A percentile compares a stretch with the other conserved stretches of the same genome.
Evolutionary conservation across 805 yeast species (phyloP).

Genomic region (Yarrowia divulgata): DNA sequence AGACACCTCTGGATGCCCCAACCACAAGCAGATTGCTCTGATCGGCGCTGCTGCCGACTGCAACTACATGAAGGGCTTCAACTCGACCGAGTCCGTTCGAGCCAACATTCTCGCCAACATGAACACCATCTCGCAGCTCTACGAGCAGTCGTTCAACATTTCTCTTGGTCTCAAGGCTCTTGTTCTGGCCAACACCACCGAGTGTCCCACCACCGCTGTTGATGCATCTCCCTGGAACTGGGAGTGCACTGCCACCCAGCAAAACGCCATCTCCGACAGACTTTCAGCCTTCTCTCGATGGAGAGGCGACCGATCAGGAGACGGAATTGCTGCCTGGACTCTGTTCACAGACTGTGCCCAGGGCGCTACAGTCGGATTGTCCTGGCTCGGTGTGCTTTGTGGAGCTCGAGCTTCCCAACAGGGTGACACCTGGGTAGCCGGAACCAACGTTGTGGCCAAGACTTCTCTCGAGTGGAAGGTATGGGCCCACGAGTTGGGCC

Average conservation of each 20-base stretch:
- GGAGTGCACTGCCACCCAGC: conserved; percentile 43
- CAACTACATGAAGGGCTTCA: conserved; percentile 48
- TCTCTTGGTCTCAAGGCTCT: conserved; percentile 49
- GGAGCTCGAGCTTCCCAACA: conserved; percentile 41
- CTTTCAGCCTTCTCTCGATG: conserved; percentile 48
- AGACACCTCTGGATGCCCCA: conserved; percentile 49
- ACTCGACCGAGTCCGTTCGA: conserved; percentile 45
- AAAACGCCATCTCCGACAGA: conserved; percentile 46
- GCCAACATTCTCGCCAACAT: conserved; percentile 49
- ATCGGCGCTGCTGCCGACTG: conserved; percentile 53
- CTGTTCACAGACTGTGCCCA: conserved; percentile 50
- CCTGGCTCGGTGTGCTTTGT: conserved; percentile 52
- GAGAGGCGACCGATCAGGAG: conserved; percentile 48
- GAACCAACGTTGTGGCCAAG: conserved; percentile 50
- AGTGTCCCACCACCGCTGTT: conserved; percentile 24
- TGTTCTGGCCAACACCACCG: conserved; percentile 41
- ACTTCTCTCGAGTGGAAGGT: conserved; percentile 51
- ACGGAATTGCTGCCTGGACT: conserved; percentile 52
- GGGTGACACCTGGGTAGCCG: conserved; percentile 46
- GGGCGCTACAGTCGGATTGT: conserved; percentile 51
- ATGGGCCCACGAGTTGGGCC: conserved; percentile 53
- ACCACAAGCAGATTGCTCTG: conserved; percentile 48
- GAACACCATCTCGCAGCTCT: conserved; percentile 50
- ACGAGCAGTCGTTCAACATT: conserved; percentile 51
- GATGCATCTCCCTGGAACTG: conserved; percentile 47